phyloP scores from a whole-genome alignment of 2,329 filamentous ascomycete species.

The Diaporthe sp. region DNA sequence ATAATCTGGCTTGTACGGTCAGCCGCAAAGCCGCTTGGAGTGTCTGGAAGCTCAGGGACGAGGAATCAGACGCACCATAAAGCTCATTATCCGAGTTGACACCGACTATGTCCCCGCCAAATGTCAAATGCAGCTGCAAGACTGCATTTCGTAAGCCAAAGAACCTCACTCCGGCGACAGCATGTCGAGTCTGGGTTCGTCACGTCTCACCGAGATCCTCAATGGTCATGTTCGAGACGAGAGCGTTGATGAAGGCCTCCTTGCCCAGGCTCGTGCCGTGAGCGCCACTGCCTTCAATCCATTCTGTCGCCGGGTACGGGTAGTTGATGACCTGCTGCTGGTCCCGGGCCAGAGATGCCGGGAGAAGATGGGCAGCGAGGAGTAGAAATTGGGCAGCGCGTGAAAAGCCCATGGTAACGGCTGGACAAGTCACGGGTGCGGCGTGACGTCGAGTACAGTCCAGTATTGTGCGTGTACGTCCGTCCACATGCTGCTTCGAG shows the following conservation, averaged over 20 bases:
- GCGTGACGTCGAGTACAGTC: background rate
- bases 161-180: background rate
- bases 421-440: background rate
- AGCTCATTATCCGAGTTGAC: constrained; percentile 54
- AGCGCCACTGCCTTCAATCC: constrained; percentile 21
- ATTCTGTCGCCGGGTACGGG: constrained; percentile 35
- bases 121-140: constrained; percentile 60
- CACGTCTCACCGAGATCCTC: constrained; percentile 47
- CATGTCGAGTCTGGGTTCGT: background rate
- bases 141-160: constrained; percentile 44
- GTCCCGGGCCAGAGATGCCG: background rate
- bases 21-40: constrained; percentile 33
- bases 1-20: constrained; percentile 44
- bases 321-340: constrained; percentile 8
- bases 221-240: constrained; percentile 52
- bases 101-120: constrained; percentile 58
- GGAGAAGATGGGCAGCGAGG: background rate
- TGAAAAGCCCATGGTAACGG: background rate
- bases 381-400: background rate
- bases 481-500: background rate
- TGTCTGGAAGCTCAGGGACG: constrained; percentile 38
- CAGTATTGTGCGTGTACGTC: no score
- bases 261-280: constrained; percentile 42
- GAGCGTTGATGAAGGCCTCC: constrained; percentile 45
- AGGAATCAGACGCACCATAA: constrained; percentile 45